Evolutionary conservation across 805 yeast species (phyloP).

Genomic region (Phaffomyces opuntiae): DNA sequence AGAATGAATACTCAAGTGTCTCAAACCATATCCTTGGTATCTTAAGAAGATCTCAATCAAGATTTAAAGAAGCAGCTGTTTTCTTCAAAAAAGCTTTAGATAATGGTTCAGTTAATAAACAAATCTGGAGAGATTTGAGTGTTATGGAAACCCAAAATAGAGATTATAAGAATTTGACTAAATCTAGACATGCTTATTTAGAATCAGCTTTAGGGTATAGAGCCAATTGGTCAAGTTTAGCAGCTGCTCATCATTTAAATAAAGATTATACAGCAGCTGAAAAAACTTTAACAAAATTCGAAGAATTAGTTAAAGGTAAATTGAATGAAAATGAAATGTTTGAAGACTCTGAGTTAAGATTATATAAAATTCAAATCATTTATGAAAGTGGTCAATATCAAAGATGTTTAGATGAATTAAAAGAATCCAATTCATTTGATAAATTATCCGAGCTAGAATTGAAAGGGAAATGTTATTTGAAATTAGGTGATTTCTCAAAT

Average conservation of each 20-base stretch:
- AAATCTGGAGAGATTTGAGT: conserved; percentile 76
- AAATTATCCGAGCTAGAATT: conserved; percentile 55
- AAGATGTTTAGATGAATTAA: conserved; percentile 51
- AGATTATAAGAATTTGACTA: conserved; percentile 56
- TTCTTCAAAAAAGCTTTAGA: conserved; percentile 71
- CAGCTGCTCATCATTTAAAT: conserved; percentile 76
- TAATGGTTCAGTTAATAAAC: conserved; percentile 71
- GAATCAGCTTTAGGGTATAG: conserved; percentile 74
- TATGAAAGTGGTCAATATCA: conserved; percentile 39
- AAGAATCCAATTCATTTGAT: conserved; percentile 48
- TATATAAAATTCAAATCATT: conserved; percentile 66
- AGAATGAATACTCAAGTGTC: conserved; percentile 56
- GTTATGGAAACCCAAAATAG: conserved; percentile 74
- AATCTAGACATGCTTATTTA: conserved; percentile 60
- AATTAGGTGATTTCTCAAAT: conserved; percentile 49
- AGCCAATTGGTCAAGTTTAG: conserved; percentile 85
- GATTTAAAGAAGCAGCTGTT: conserved; percentile 70
- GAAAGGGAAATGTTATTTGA: conserved; percentile 55
- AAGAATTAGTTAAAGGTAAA: conserved; percentile 63
- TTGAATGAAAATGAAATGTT: conserved; percentile 57
- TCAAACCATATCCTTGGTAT: conserved; percentile 84
- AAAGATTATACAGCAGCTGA: conserved; percentile 63
- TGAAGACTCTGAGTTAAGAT: conserved; percentile 75
- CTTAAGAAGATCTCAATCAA: conserved; percentile 61
- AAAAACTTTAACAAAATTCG: conserved; percentile 67